Evolutionary conservation across 768 basidiomycete genomes (phyloP), one percentile per base, ranked within the genome.

Genomic region (Chalciporus pseudorubinellus): DNA sequence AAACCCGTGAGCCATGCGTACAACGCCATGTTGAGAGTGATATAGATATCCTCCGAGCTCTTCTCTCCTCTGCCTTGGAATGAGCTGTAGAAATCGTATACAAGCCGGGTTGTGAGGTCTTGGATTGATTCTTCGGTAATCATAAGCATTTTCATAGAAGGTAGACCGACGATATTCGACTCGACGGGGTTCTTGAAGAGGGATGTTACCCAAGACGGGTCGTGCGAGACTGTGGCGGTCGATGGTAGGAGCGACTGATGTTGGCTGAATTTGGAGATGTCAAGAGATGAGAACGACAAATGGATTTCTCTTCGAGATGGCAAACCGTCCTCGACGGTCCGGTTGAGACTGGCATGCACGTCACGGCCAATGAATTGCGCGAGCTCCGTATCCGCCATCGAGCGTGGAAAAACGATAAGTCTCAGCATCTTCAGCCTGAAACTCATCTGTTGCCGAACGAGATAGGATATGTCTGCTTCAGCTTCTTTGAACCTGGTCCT

Each of bases 141-240:
- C 91, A 93, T 93, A 47, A 79, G 73, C 75, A 92, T 89, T 49
- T 77, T 78, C 88, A 92, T 91, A 3, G 87, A 80, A 3, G 91
- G 91, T 39, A 92, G 66, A 6, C 87, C 87, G 31, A 90, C 87
- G 47, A 93, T 90, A 20, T 74, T 89, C 0, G 88, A 83, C 58
- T 89, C 84, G 5, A 74, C 63, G 0, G 86, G 82, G 29, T 79
- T 77, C 59, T 80, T 80, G 57, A 86, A 73, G 4, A 91, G 70
- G 0, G 72, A 68, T 10, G 71, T 68, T n/a, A 90, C 68, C 87
- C 88, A 90, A 21, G 75, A 73, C 21, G 72, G 72, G 36, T 72
- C 77, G 44, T 80, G 77, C 8, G 63, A 58, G 34, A 72, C 57
- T 2, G 69, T 65, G 34, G 77, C 70, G 4, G 68, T 70, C 1